Evolutionary conservation across 257 asterid genomes (phyloP), one percentile per base, ranked within the genome.

Genomic region (Schizonepeta tenuifolia): DNA sequence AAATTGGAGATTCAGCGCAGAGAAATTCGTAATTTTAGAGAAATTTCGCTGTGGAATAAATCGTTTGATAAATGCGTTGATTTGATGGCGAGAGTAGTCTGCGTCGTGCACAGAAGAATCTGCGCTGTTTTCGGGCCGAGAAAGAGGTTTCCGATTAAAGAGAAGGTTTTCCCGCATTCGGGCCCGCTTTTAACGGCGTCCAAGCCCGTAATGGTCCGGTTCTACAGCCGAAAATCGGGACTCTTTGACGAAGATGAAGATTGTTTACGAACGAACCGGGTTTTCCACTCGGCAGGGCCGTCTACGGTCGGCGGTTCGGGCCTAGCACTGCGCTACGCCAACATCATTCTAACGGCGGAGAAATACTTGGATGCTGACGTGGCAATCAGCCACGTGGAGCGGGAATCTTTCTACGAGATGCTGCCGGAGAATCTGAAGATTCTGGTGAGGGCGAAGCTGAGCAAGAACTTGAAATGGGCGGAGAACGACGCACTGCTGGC

Each of bases 221-320:
- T 86, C 65, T 77, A 83, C 80, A 87, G 96, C 85, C 79, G 70
- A 44, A 85, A 74, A 70, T 81, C 80, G 6, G 13, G 62, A 5
- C 9, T 82, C n/a, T 38, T 56, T 8, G 70, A 67, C 1, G 90
- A 84, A 35, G 80, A 72, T 0, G 79, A 69, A 2, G 41, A 0
- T 55, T 46, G 1, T 31, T 13, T 51, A 5, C 67, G 70, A 46
- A 72, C 76, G 10, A 80, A 83, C 74, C 70, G 67, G 26, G 85
- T 88, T 35, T 84, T 90, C 70, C 93, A 90, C 44, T 76, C 85
- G 0, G 98, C 98, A 28, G 93, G 89, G 56, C 79, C 93, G 0
- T 58, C 69, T 0, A 93, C 98, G 0, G 83, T 85, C 2, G 98
- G 98, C 5, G 96, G 97, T 2, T 82, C 91, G 12, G 98, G 98